A percentile compares a stretch with the other conserved stretches of the same genome.
Evolutionary conservation across 169 alveolate genomes (phyloP).

Genomic region (Eimeria praecox): DNA sequence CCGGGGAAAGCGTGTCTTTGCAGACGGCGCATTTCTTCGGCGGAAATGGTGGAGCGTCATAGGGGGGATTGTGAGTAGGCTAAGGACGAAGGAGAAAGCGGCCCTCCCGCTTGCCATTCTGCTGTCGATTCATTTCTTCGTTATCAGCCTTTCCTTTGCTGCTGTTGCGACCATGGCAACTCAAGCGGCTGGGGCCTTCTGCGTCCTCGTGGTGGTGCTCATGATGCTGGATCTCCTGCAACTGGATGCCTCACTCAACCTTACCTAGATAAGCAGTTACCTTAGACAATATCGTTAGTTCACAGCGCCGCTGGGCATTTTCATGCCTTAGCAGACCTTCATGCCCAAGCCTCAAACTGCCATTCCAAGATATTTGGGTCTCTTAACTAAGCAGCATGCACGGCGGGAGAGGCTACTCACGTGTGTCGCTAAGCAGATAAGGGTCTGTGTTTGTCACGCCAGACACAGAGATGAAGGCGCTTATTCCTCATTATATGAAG

Average conservation of each 20-base stretch:
- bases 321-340: not conserved
- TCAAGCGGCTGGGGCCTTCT: conserved; percentile 35
- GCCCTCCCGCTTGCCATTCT: not conserved
- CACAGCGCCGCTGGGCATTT: not conserved
- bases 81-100: not conserved
- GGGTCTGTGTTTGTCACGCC: not conserved
- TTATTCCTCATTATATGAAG: not conserved
- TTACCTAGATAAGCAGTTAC: not conserved
- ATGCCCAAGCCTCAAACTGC: not conserved
- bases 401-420: not conserved
- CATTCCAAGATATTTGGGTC: not conserved
- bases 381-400: not conserved
- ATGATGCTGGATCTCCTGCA: conserved; percentile 38
- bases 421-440: not conserved
- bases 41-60: conserved; percentile 24
- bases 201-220: conserved; percentile 63
- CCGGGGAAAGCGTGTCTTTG: not conserved
- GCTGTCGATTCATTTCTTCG: conserved; percentile 14
- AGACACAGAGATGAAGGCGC: not conserved
- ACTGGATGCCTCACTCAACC: conserved; percentile 37
- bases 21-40: not conserved
- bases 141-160: conserved; percentile 9
- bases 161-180: conserved; percentile 6
- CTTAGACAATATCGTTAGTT: too few species aligned
- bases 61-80: not conserved